Evolutionary conservation across 345 rosid genomes (phyloP), one percentile per base, ranked within the genome.

Genomic region (Salix purpurea): DNA sequence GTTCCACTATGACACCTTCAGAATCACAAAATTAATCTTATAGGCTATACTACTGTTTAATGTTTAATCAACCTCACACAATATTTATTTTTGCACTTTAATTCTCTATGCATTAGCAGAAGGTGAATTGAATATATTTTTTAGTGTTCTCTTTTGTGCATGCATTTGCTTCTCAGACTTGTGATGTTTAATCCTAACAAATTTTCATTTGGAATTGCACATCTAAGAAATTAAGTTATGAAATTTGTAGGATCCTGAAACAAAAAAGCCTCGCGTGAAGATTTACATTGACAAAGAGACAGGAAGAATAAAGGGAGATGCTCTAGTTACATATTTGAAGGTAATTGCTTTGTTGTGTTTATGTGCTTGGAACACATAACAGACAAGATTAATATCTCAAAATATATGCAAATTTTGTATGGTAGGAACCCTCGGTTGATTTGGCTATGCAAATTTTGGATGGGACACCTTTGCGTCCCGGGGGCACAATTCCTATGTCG

Each of bases 401-500:
- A 50, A 2, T 74, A 67, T 78, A 72, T 66, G 18, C 74, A 19
- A 58, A n/a, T 58, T 76, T 18, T 75, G 66, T 62, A 32, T 80
- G 30, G 60, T 80, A 96, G 99, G 99, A 96, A 78, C 98, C 98
- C 34, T 96, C 99, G 40, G 99, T 96, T 81, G 97, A 87, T 83
- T 83, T 96, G 79, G 99, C 99, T 34, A 69, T 87, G 70, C 88
- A 96, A 88, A 88, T 96, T 78, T 86, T 96, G 89, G 99, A 94
- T 72, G 99, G 97, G 71, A 77, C 94, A 77, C 91, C 99, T n/a
- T 86, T 96, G 28, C 97, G 97, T 39, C 94, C 90, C 2, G 90
- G 82, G 81, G 98, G 91, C 77, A 89, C 86, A 77, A 80, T 89
- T 62, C 89, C 86, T 42, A 94, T 96, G 96, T 87, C 97, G 0